Evolutionary conservation across 805 yeast genomes (phyloP).

Genomic region (Hanseniaspora guilliermondii): DNA sequence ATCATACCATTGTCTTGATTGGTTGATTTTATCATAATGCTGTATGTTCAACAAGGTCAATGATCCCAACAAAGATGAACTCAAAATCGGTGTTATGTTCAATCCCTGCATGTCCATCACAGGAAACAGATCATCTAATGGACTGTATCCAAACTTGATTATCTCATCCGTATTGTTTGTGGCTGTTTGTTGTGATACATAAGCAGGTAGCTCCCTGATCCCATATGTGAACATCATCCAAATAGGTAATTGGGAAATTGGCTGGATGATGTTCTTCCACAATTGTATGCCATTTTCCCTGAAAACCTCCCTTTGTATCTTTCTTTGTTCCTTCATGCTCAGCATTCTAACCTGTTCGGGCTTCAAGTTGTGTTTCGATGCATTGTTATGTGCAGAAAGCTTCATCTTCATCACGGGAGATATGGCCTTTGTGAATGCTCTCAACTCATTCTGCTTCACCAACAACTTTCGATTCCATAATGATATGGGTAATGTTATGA

Average conservation of each 20-base stretch:
- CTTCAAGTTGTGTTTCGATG: constrained; percentile 35
- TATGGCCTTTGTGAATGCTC: constrained; percentile 63
- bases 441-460: constrained; percentile 54
- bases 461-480: constrained; percentile 56
- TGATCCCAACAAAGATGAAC: constrained; percentile 64
- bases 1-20: constrained; percentile 21
- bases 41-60: constrained; percentile 67
- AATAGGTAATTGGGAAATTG: constrained; percentile 72
- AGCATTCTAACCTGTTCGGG: constrained; percentile 69
- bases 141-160: constrained; percentile 29
- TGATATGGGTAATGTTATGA: constrained; percentile 68
- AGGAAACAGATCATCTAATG: constrained; percentile 32
- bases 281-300: constrained; percentile 53
- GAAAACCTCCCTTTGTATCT: constrained; percentile 61
- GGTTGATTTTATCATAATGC: constrained; percentile 60
- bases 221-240: constrained; percentile 74
- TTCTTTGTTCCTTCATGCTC: constrained; percentile 64
- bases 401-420: constrained; percentile 57
- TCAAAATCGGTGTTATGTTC: constrained; percentile 40
- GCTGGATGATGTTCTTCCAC: constrained; percentile 69
- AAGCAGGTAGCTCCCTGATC: constrained; percentile 11
- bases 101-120: constrained; percentile 7
- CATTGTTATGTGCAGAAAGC: constrained; percentile 30
- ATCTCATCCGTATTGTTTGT: background rate
- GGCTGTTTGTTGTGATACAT: constrained; percentile 4